Evolutionary conservation across 208 protist species (phyloP).

Genomic region (Acanthamoeba castellanii): DNA sequence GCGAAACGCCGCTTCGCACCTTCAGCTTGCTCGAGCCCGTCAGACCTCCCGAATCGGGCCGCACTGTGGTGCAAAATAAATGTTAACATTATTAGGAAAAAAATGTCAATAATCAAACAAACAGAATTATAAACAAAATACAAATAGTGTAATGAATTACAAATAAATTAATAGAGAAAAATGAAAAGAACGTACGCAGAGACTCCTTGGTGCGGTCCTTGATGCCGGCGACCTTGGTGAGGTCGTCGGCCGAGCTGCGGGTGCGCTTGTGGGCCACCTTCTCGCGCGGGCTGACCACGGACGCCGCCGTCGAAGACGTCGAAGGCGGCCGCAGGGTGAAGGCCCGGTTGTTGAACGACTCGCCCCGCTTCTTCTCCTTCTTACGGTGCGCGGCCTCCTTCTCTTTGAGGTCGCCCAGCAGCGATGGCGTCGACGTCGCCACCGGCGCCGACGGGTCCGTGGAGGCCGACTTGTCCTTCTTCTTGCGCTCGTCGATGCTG

Average conservation of each 20-base stretch:
- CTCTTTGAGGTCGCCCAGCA: not conserved
- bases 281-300: not conserved
- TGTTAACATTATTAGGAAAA: no score
- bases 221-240: not conserved
- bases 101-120: no score
- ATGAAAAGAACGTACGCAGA: not conserved
- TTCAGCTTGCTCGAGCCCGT: not conserved
- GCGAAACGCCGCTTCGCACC: not conserved
- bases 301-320: not conserved
- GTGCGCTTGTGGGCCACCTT: constrained; percentile 43
- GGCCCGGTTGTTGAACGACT: constrained; percentile 26
- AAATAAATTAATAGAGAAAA: not conserved
- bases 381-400: not conserved
- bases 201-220: constrained; percentile 40
- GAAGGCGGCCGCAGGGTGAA: constrained; percentile 30
- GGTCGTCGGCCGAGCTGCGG: constrained; percentile 37
- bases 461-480: not conserved
- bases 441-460: not conserved
- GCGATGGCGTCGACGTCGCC: not conserved
- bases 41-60: not conserved
- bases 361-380: constrained; percentile 37
- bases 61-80: not conserved
- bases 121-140: not conserved
- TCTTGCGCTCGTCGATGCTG: constrained; percentile 45
- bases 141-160: not conserved